These are phyloP conservation scores for Orbilia blumenaviensis DNA, from an alignment of 2,329 filamentous ascomycete species.

Conservation along the genomic window DNA sequence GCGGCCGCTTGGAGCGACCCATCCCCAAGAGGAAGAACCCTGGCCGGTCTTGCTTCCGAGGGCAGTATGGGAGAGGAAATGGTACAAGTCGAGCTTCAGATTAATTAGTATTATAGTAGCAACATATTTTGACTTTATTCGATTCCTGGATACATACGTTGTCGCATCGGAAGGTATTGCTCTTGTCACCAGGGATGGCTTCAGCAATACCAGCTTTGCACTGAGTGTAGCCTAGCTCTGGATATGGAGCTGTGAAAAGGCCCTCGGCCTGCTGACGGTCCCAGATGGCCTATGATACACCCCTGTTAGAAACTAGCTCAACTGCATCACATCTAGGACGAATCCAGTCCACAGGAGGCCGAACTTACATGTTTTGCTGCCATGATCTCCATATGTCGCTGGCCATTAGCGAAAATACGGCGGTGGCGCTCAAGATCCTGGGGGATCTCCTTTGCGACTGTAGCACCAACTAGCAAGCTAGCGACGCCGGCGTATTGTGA, in stretches of 20 bases:
- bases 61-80: constrained; percentile 61
- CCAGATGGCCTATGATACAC: constrained; percentile 29
- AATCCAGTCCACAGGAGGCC: not conserved
- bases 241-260: constrained; percentile 31
- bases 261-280: constrained; percentile 23
- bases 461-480: constrained; percentile 44
- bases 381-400: constrained; percentile 49
- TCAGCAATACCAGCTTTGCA: constrained; percentile 31
- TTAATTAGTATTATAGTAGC: not conserved
- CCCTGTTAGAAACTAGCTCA: constrained; percentile 51
- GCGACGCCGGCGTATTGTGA: constrained; percentile 47
- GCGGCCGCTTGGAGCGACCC: constrained; percentile 55
- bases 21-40: constrained; percentile 59
- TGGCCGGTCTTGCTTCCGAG: constrained; percentile 61
- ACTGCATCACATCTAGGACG: constrained; percentile 21
- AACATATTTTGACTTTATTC: too few relatives aligned
- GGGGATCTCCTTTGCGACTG: constrained; percentile 45
- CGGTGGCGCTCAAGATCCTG: constrained; percentile 42
- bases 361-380: constrained; percentile 45
- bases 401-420: constrained; percentile 34
- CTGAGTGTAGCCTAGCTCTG: constrained; percentile 38
- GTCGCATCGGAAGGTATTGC: constrained; percentile 42
- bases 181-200: constrained; percentile 33
- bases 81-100: constrained; percentile 60
- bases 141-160: constrained; percentile 19